phyloP scores from a whole-genome alignment of 306 rosid species.

The Cucumis cinereus region DNA sequence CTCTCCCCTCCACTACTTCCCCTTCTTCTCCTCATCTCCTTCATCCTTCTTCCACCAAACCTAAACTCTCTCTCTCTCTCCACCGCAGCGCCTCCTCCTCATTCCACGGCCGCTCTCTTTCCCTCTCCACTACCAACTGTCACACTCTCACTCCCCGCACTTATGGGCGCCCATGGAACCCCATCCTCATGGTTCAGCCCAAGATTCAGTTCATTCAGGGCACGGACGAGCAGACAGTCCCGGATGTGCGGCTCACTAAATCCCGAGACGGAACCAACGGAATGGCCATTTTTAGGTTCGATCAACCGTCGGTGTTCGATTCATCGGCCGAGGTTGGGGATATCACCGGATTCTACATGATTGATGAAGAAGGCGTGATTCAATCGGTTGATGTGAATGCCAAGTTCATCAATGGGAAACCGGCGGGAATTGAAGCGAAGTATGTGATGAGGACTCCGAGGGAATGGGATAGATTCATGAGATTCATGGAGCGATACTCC shows the following conservation, averaged over 20 bases:
- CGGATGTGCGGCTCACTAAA: constrained; percentile 84
- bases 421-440: constrained; percentile 88
- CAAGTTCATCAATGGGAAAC: constrained; percentile 86
- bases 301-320: constrained; percentile 90
- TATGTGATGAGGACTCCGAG: constrained; percentile 65
- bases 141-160: constrained; percentile 16
- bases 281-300: constrained; percentile 80
- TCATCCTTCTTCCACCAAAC: constrained; percentile 41
- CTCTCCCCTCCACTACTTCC: constrained; percentile 60
- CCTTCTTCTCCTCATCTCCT: constrained; percentile 41
- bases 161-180: constrained; percentile 11
- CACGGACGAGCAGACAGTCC: constrained; percentile 86
- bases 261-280: constrained; percentile 96
- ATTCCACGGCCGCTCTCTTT: constrained; percentile 52
- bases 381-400: constrained; percentile 93
- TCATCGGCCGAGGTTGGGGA: constrained; percentile 94
- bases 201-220: constrained; percentile 94
- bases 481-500: constrained; percentile 98
- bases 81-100: constrained; percentile 41
- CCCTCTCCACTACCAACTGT: constrained; percentile 22
- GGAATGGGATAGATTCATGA: constrained; percentile 98
- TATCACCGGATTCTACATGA: constrained; percentile 91
- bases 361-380: constrained; percentile 92
- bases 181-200: constrained; percentile 53
- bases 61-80: constrained; percentile 19